Evolutionary conservation across 495 filamentous ascomycete species (phyloP).

Genomic region (Lophium mytilinum): DNA sequence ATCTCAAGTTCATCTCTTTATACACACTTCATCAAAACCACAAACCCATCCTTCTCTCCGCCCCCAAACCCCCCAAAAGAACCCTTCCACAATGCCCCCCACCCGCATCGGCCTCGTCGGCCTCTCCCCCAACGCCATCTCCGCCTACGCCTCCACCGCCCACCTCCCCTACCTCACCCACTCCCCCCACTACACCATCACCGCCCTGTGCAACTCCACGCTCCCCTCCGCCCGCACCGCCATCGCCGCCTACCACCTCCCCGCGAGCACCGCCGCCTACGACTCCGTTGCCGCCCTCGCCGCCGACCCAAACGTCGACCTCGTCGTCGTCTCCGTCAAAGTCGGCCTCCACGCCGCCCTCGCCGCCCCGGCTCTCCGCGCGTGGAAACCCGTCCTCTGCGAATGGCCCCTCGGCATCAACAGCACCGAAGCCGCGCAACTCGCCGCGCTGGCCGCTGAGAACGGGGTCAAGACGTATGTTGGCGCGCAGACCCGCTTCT

Average conservation of each 20-base stretch:
- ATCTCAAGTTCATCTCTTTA: too few relatives aligned
- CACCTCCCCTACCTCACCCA: conserved; percentile 16
- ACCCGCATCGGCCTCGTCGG: conserved; percentile 16
- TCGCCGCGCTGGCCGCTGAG: conserved; percentile 3
- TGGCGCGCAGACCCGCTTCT: background rate
- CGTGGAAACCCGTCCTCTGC: conserved; percentile 2
- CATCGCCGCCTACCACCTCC: conserved; percentile 4
- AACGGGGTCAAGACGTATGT: conserved; percentile 1
- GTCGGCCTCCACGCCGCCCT: conserved; percentile 1
- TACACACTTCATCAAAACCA: too few relatives aligned
- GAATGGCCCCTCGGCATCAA: conserved; percentile 12
- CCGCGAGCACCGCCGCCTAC: conserved; percentile 9
- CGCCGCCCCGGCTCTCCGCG: background rate
- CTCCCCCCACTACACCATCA: conserved; percentile 7
- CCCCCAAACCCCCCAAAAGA: too few relatives aligned
- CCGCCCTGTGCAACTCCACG: conserved; percentile 12
- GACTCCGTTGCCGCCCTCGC: conserved; percentile 1
- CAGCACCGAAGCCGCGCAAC: conserved; percentile 4
- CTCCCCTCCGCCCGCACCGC: conserved; percentile 1
- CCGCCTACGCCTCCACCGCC: conserved; percentile 4
- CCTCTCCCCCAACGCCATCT: conserved; percentile 3
- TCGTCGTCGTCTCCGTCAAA: background rate
- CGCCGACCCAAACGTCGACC: conserved; percentile 11
- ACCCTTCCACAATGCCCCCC: background rate
- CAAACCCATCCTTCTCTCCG: too few relatives aligned